These are phyloP conservation scores for Sclerotinia sclerotiorum DNA, from an alignment of 2,329 filamentous ascomycete genomes.

Conservation along the genomic window DNA sequence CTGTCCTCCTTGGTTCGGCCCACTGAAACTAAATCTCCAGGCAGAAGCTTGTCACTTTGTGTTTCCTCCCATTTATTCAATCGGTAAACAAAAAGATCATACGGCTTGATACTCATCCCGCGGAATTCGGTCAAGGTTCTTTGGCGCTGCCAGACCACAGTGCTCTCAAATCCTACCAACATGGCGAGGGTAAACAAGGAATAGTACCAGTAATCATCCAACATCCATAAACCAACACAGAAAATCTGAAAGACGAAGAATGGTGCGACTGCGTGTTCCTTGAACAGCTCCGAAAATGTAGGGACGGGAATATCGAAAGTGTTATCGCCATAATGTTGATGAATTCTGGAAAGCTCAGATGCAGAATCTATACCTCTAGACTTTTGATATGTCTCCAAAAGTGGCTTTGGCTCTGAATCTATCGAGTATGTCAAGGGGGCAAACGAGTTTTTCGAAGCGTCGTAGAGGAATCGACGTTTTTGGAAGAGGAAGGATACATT, in stretches of 20 bases:
- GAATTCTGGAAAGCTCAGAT: constrained; percentile 74
- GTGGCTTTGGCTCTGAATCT: constrained; percentile 80
- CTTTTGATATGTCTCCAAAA: constrained; percentile 74
- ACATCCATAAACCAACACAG: constrained; percentile 96
- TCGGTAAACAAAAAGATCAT: constrained; percentile 88
- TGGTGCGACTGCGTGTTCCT: constrained; percentile 95
- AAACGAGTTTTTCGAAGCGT: constrained; percentile 70
- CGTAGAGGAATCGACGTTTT: constrained; percentile 92
- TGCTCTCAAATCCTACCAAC: constrained; percentile 96
- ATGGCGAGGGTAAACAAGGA: constrained; percentile 98
- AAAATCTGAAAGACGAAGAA: constrained; percentile 99
- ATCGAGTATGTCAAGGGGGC: constrained; percentile 79
- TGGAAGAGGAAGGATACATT: constrained; percentile 93
- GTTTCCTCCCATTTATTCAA: constrained; percentile 85
- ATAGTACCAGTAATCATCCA: constrained; percentile 99
- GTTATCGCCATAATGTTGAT: constrained; percentile 93
- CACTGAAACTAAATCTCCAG: constrained; percentile 90
- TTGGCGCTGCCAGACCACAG: constrained; percentile 98
- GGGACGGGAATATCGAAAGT: constrained; percentile 98
- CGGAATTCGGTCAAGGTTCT: constrained; percentile 94
- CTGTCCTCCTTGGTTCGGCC: constrained; percentile 94
- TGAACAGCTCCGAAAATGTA: constrained; percentile 91
- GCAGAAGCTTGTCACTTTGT: constrained; percentile 86
- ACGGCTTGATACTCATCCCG: constrained; percentile 99
- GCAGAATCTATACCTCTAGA: constrained; percentile 72